Evolutionary conservation across 345 rosid species (phyloP).

Genomic region (Sisymbrium altissimum): DNA sequence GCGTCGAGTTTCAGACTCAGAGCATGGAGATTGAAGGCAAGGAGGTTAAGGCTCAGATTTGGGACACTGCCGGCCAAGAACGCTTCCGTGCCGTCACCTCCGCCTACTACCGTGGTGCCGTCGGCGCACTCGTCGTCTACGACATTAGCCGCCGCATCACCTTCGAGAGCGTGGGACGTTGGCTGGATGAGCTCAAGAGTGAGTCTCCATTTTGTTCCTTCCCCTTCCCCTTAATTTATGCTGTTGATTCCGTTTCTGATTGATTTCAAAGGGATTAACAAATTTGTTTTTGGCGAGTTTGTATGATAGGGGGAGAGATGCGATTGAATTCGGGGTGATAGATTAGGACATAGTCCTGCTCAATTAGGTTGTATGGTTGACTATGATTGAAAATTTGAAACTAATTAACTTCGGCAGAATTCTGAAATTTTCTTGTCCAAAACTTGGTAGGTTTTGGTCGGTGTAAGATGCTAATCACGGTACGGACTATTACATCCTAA

Average conservation of each 20-base stretch:
- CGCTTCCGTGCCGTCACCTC: slow-evolving; percentile 92
- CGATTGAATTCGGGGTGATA: background rate
- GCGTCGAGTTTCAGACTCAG: slow-evolving; percentile 92
- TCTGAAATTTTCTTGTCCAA: background rate
- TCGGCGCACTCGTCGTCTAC: slow-evolving; percentile 79
- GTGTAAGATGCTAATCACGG: background rate
- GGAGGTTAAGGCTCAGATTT: slow-evolving; percentile 91
- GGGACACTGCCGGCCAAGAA: slow-evolving; percentile 97
- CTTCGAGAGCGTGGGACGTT: slow-evolving; percentile 69
- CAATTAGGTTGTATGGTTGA: background rate
- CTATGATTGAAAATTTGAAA: background rate
- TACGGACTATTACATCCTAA: background rate
- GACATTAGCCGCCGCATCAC: slow-evolving; percentile 67
- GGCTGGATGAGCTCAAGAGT: slow-evolving; percentile 90
- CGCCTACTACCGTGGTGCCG: slow-evolving; percentile 92
- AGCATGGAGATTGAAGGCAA: slow-evolving; percentile 79
- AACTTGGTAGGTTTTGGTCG: background rate
- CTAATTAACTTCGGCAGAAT: background rate
- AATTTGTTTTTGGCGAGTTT: background rate
- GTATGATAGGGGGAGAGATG: background rate
- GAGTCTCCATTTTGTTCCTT: slow-evolving; percentile 15
- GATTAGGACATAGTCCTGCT: background rate
- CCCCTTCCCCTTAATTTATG: background rate
- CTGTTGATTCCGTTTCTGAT: background rate
- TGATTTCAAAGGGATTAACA: background rate